Percentiles rank a stretch among this genome's conserved stretches.
phyloP scores from a whole-genome alignment of 129 eudicot species.

The Saposhnikovia divaricata region DNA sequence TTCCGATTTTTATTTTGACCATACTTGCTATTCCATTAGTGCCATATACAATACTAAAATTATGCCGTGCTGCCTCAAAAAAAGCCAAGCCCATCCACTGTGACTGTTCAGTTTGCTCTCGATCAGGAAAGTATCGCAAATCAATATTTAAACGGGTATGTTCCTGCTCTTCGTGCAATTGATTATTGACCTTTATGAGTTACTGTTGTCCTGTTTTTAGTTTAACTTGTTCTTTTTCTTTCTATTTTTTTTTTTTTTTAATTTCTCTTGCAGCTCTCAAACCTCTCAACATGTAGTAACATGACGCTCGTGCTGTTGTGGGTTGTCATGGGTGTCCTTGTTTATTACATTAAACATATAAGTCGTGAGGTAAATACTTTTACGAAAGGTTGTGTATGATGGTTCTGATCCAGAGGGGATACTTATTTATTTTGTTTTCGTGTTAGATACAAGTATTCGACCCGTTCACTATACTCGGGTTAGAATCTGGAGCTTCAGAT shows the following conservation, averaged over 20 bases:
- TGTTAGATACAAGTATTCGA: slow-evolving; percentile 72
- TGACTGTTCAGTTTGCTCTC: slow-evolving; percentile 75
- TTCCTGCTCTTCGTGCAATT: not conserved
- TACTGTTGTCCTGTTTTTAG: not conserved
- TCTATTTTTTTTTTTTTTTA: not conserved
- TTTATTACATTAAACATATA: slow-evolving; percentile 59
- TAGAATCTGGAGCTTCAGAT: slow-evolving; percentile 89
- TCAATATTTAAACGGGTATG: slow-evolving; percentile 71
- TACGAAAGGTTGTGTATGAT: not conserved
- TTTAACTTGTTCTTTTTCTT: not conserved
- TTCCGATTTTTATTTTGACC: slow-evolving; percentile 83
- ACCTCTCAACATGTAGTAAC: slow-evolving; percentile 70
- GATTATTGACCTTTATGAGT: not conserved
- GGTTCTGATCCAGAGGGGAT: not conserved
- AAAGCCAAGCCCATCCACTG: slow-evolving; percentile 54
- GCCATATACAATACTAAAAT: slow-evolving; percentile 72
- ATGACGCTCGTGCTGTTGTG: slow-evolving; percentile 74
- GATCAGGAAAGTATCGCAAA: slow-evolving; percentile 79
- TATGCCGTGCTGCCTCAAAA: slow-evolving; percentile 58
- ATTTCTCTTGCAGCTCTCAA: slow-evolving; percentile 47
- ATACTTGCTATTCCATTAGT: slow-evolving; percentile 86
- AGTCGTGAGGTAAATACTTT: slow-evolving; percentile 61
- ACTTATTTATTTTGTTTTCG: not conserved
- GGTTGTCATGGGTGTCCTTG: slow-evolving; percentile 65
- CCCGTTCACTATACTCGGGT: slow-evolving; percentile 88